Conservation (phyloP, 345 rosid genomes). For the Gossypium longicalyx region DNA sequence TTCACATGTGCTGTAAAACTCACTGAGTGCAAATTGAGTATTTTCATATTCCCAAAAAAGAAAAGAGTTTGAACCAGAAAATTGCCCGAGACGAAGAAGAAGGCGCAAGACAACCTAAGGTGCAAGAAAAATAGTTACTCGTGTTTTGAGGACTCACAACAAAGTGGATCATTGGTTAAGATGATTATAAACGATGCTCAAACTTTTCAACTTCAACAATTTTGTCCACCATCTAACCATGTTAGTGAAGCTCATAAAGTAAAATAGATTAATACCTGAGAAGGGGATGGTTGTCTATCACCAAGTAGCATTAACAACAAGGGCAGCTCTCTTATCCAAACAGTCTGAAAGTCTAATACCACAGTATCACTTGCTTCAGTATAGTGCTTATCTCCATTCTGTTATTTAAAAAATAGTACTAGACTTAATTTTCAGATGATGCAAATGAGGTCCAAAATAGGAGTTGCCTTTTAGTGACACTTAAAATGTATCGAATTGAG, state of each 20-base stretch:
- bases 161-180: not conserved
- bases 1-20: constrained; percentile 47
- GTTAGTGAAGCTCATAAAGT: constrained; percentile 11
- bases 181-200: not conserved
- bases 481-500: constrained; percentile 10
- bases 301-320: constrained; percentile 53
- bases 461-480: not conserved
- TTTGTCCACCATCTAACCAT: constrained; percentile 10
- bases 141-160: not conserved
- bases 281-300: constrained; percentile 48
- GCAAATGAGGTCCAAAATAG: not conserved
- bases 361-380: constrained; percentile 44
- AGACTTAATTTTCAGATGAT: not conserved
- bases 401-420: constrained; percentile 13
- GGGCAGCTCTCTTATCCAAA: constrained; percentile 78
- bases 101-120: constrained; percentile 62
- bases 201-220: constrained; percentile 13
- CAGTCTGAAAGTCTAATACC: constrained; percentile 39
- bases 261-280: constrained; percentile 42
- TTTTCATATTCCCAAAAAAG: constrained; percentile 48
- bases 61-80: constrained; percentile 36
- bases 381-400: constrained; percentile 40
- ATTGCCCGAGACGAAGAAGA: constrained; percentile 62
- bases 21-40: constrained; percentile 39
- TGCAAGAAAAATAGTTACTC: constrained; percentile 15